Evolutionary conservation across 2,329 filamentous ascomycete genomes (phyloP).

Genomic region (Neofusicoccum sp.): DNA sequence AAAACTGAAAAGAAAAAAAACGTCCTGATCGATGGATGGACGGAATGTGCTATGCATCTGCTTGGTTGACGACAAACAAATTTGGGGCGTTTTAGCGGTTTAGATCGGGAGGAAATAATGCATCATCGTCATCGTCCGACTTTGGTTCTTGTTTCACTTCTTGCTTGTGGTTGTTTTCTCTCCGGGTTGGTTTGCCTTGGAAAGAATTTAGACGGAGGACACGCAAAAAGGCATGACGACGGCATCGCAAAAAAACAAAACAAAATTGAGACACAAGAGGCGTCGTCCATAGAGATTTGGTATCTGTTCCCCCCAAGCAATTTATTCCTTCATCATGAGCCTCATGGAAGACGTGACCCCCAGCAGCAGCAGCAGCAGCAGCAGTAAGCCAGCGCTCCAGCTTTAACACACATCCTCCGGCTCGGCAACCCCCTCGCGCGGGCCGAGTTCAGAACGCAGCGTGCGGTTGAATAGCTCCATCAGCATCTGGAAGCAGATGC

Average conservation of each 20-base stretch:
- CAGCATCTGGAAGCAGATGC: constrained; percentile 87
- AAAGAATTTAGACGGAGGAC: constrained; percentile 3
- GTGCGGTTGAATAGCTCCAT: constrained; percentile 79
- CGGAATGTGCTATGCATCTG: not conserved
- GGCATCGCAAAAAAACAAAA: not conserved
- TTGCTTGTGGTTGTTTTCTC: not conserved
- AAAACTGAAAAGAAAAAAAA: not conserved
- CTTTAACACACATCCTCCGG: constrained; percentile 71
- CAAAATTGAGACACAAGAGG: not conserved
- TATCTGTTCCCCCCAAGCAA: too few relatives aligned
- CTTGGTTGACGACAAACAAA: constrained; percentile 1
- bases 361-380: too few relatives aligned
- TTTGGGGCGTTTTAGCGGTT: constrained; percentile 12
- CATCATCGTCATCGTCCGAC: constrained; percentile 4
- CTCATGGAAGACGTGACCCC: not conserved
- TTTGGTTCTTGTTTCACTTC: constrained; percentile 1
- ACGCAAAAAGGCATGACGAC: not conserved
- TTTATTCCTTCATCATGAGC: not conserved
- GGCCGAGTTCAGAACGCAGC: constrained; percentile 75
- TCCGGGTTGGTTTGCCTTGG: not conserved
- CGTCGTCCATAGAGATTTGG: too few relatives aligned
- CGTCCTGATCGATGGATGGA: not conserved
- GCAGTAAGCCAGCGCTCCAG: too few relatives aligned
- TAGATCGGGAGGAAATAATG: constrained; percentile 9
- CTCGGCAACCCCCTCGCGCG: constrained; percentile 59